Base-by-base conservation (phyloP, 2,329 filamentous ascomycete species). In the Fusarium sp. region DNA sequence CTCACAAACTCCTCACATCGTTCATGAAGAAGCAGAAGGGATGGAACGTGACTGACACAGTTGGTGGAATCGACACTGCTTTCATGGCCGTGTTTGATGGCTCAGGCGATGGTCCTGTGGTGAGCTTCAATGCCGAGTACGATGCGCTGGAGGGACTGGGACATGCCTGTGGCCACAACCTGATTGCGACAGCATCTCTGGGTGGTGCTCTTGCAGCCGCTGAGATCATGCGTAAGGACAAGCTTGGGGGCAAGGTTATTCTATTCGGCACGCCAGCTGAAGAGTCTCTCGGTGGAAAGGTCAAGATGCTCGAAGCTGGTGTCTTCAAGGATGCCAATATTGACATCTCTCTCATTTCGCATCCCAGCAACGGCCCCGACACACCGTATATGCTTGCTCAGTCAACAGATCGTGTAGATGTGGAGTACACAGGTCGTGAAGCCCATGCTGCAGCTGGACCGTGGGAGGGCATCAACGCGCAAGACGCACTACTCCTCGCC, bases 41-140 rank as follows among this genome's bases (percentile, higher is more conserved):
- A 11, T 84, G 84, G 83, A 76, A 80, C 7, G 83, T 86, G 12
- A 83, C 80, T 1, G 71, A 77, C 8, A 81, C 81, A 1, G 83
- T 83, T 0, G 84, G 83, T 31, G 81, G 79, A 5, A 81, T 86
- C 50, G 79, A 80, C 9, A 86, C 85, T 6, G 84, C 84, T 11
- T 86, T 85, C 64, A 79, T 82, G 42, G 84, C 83, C 4, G 79
- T 82, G 0, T 85, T 80, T 59, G 79, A 83, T 28, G 83, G 80
- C 35, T 80, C 79, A 6, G 79, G 74, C 1, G 68, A 77, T 16
- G 83, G 83, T 0, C 82, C 82, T 28, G 79, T 81, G 0, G 82
- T 85, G 15, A 83, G 81, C 20, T 85, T 85, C 64, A 84, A 85
- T 62, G 82, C 80, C 2, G 83, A 85, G 45, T 81, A 81, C 16